phyloP scores from a whole-genome alignment of 768 basidiomycete species.

The Lactarius psammicola region DNA sequence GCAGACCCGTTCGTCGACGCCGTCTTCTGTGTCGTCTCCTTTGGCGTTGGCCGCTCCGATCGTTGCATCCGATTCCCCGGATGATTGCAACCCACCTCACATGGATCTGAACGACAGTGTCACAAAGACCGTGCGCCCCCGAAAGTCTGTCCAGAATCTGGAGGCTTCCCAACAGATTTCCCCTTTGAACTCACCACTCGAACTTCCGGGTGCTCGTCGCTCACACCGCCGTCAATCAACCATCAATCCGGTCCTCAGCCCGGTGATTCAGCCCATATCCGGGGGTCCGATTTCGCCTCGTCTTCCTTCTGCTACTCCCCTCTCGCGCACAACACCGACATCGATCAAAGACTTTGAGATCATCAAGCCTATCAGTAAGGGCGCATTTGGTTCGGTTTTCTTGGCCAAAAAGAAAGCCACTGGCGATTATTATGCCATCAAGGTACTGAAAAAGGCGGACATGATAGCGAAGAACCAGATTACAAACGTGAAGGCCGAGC shows the following conservation, averaged over 20 bases:
- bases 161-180: slow-evolving; percentile 67
- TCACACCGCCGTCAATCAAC: slow-evolving; percentile 67
- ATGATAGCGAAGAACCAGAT: slow-evolving; percentile 99
- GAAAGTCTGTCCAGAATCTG: slow-evolving; percentile 65
- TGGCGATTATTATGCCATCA: slow-evolving; percentile 99
- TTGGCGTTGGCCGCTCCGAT: slow-evolving; percentile 84
- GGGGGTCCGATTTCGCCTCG: slow-evolving; percentile 78
- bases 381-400: slow-evolving; percentile 98
- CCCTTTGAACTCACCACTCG: slow-evolving; percentile 61
- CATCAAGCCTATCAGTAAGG: slow-evolving; percentile 99
- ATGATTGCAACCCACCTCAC: slow-evolving; percentile 54
- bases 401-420: slow-evolving; percentile 97
- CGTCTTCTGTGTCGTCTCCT: slow-evolving; percentile 85
- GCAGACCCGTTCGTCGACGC: slow-evolving; percentile 81
- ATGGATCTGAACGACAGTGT: slow-evolving; percentile 63
- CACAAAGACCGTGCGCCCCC: slow-evolving; percentile 52
- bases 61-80: slow-evolving; percentile 60
- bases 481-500: slow-evolving; percentile 98
- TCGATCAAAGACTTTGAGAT: slow-evolving; percentile 99
- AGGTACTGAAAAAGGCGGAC: slow-evolving; percentile 99
- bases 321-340: slow-evolving; percentile 76
- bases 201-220: slow-evolving; percentile 49
- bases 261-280: slow-evolving; percentile 55
- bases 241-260: slow-evolving; percentile 48
- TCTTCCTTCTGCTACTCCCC: slow-evolving; percentile 71